Conservation (phyloP, 176 grass and related monocot species). For the Eremochloa ophiuroides region DNA sequence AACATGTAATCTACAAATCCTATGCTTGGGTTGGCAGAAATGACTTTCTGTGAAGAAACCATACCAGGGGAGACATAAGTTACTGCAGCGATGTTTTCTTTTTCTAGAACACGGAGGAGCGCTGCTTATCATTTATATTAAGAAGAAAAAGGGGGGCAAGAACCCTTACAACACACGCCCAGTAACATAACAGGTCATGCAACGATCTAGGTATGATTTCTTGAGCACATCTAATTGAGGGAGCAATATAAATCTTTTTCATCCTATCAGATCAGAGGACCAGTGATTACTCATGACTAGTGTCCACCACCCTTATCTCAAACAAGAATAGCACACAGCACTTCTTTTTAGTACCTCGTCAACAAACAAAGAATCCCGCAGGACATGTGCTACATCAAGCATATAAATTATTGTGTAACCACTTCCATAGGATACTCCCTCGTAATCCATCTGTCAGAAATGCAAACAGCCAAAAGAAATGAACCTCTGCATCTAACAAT, state of each 20-base stretch:
- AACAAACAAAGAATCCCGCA: constrained; percentile 18
- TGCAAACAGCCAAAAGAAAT: constrained; percentile 26
- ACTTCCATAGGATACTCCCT: constrained; percentile 17
- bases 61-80: neutral
- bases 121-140: too few species aligned
- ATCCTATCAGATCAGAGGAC: constrained; percentile 7
- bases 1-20: constrained; percentile 17
- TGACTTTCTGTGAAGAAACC: neutral
- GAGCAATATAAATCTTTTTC: neutral
- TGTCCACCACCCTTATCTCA: neutral
- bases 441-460: constrained; percentile 20
- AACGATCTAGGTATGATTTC: neutral
- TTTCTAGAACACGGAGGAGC: too few species aligned
- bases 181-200: neutral
- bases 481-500: constrained; percentile 14
- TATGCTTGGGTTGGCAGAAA: constrained; percentile 6
- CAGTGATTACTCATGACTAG: neutral
- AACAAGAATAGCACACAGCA: constrained; percentile 16
- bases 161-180: too few species aligned
- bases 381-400: constrained; percentile 23
- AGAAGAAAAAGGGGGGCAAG: too few species aligned
- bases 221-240: neutral
- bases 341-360: constrained; percentile 26
- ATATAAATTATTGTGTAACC: neutral
- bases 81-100: neutral